A percentile compares a stretch with the other conserved stretches of the same genome.
These are phyloP conservation scores for Microbotryomycetes sp. DNA, from an alignment of 1,284 basidiomycete species.

Conservation along the genomic window DNA sequence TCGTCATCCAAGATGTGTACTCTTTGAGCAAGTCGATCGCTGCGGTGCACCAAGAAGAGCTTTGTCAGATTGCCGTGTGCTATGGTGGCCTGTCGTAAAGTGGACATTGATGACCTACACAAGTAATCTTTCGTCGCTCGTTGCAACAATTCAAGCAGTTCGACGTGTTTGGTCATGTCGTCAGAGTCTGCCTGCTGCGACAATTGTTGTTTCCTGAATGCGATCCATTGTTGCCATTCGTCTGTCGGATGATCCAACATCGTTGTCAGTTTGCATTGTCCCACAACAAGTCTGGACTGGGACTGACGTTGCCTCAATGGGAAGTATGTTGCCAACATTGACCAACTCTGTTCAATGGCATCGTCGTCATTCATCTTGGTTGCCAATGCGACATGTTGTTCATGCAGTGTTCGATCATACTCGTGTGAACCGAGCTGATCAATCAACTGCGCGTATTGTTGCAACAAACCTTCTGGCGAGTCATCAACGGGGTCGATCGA, in stretches of 20 bases:
- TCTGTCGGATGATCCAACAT: constrained; percentile 4
- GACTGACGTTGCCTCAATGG: constrained; percentile 15
- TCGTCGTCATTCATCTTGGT: constrained; percentile 14
- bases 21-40: constrained; percentile 25
- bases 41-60: background rate
- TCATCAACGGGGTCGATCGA: background rate
- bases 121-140: constrained; percentile 21
- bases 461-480: background rate
- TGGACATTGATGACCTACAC: constrained; percentile 12
- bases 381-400: constrained; percentile 16
- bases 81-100: background rate
- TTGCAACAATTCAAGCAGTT: constrained; percentile 32
- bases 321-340: constrained; percentile 4
- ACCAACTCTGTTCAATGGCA: constrained; percentile 10
- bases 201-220: constrained; percentile 13
- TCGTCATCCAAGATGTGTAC: constrained; percentile 25
- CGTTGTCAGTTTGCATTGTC: background rate
- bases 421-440: constrained; percentile 19
- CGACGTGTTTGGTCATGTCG: constrained; percentile 20
- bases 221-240: constrained; percentile 31
- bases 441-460: constrained; percentile 13
- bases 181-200: background rate
- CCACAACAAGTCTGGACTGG: background rate
- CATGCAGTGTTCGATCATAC: constrained; percentile 22
- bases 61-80: background rate